Conservation (phyloP, 1,284 basidiomycete genomes). For the Malassezia arunalokei region DNA sequence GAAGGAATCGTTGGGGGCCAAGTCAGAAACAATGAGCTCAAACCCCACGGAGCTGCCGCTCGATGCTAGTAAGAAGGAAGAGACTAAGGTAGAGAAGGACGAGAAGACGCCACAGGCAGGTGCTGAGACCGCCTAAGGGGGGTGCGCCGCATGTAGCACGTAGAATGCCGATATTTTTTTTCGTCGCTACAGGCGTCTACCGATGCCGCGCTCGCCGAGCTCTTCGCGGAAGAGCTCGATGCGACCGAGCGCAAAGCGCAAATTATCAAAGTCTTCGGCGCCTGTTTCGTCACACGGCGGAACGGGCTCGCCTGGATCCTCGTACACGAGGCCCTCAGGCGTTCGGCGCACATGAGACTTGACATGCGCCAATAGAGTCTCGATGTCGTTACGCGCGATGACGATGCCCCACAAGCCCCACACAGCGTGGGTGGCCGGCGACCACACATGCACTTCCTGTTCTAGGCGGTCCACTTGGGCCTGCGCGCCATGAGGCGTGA, state of each 20-base stretch:
- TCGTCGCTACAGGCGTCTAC: too few relatives aligned
- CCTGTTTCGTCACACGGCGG: constrained; percentile 13
- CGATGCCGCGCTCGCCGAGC: constrained; percentile 11
- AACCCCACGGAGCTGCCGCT: not conserved
- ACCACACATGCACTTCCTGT: constrained; percentile 34
- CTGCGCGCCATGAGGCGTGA: constrained; percentile 11
- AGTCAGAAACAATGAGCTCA: not conserved
- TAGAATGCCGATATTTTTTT: too few relatives aligned
- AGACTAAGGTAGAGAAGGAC: not conserved
- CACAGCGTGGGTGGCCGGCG: constrained; percentile 35
- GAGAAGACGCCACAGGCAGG: not conserved
- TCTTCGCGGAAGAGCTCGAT: constrained; percentile 38
- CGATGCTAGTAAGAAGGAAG: constrained; percentile 2
- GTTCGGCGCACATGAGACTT: constrained; percentile 9
- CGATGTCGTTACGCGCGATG: constrained; percentile 33
- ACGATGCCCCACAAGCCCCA: constrained; percentile 45
- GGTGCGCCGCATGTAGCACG: too few relatives aligned
- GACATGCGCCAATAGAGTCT: constrained; percentile 20
- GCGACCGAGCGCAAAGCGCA: constrained; percentile 36
- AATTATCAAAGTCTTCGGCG: constrained; percentile 35
- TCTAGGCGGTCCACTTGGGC: constrained; percentile 41
- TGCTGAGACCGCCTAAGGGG: not conserved
- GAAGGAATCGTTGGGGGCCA: not conserved
- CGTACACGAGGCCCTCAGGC: not conserved
- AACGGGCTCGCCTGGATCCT: not conserved